Percentiles rank a stretch among this genome's conserved stretches.
Conservation (phyloP, 768 basidiomycete genomes). For the Gloeostereum incarnatum region DNA sequence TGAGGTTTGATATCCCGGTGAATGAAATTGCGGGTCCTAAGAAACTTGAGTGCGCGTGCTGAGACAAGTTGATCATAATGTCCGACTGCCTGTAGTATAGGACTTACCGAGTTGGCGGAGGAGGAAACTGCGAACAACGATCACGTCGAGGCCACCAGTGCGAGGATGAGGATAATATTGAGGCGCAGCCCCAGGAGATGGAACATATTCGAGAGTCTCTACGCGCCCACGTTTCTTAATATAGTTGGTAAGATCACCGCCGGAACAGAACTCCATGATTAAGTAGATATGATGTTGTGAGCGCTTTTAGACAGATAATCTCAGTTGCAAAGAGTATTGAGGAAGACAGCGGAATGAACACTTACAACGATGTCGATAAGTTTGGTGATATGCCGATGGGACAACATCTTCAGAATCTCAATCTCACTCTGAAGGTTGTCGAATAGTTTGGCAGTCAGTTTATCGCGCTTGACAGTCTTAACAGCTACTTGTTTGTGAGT, state of each 20-base stretch:
- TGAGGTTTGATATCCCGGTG: constrained; percentile 98
- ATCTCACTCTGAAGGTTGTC: constrained; percentile 99
- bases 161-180: constrained; percentile 90
- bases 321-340: not conserved
- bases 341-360: constrained; percentile 1
- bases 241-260: constrained; percentile 92
- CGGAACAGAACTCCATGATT: constrained; percentile 96
- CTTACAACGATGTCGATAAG: constrained; percentile 87
- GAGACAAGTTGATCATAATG: not conserved
- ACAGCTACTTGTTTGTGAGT: constrained; percentile 78
- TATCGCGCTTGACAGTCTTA: constrained; percentile 87
- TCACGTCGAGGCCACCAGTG: constrained; percentile 84
- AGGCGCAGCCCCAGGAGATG: constrained; percentile 55
- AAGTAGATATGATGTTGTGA: constrained; percentile 81
- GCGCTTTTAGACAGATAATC: constrained; percentile 30
- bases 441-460: constrained; percentile 83
- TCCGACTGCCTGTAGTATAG: not conserved
- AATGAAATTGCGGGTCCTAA: constrained; percentile 81
- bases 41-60: constrained; percentile 92
- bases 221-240: constrained; percentile 97
- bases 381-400: constrained; percentile 88
- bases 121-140: constrained; percentile 87
- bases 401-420: constrained; percentile 88
- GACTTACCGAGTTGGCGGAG: constrained; percentile 77
- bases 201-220: constrained; percentile 77